Percentiles rank a stretch among this genome's conserved stretches.
phyloP scores from a whole-genome alignment of 2,329 filamentous ascomycete species.

The Botrytis tulipae region DNA sequence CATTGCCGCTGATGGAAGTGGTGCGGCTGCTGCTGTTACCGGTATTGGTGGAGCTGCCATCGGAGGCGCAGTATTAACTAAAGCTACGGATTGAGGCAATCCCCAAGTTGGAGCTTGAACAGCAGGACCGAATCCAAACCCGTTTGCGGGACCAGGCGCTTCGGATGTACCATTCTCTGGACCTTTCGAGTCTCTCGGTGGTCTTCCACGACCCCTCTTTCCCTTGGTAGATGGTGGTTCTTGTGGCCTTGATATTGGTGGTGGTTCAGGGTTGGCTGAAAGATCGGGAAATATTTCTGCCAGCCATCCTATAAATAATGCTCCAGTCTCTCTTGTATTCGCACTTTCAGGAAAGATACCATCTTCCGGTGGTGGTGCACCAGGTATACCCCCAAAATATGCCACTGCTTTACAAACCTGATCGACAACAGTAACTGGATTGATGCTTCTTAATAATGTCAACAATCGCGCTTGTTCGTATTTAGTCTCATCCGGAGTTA shows the following conservation, averaged over 20 bases:
- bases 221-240: constrained; percentile 3
- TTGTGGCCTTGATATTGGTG: constrained; percentile 22
- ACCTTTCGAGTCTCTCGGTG: constrained; percentile 27
- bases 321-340: constrained; percentile 55
- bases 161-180: constrained; percentile 25
- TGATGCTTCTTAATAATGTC: constrained; percentile 54
- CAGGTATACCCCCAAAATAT: constrained; percentile 62
- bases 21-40: background rate
- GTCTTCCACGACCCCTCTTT: constrained; percentile 35
- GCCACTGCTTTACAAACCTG: constrained; percentile 61
- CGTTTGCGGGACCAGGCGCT: constrained; percentile 36
- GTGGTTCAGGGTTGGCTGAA: constrained; percentile 26
- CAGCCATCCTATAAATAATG: constrained; percentile 60
- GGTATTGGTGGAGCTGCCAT: constrained; percentile 24
- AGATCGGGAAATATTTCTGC: constrained; percentile 58
- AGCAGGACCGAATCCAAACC: constrained; percentile 36
- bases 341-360: constrained; percentile 56
- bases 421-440: constrained; percentile 57
- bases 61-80: constrained; percentile 32
- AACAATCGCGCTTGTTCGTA: constrained; percentile 59
- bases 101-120: constrained; percentile 36
- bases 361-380: constrained; percentile 50
- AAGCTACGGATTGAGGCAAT: constrained; percentile 33
- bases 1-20: constrained; percentile 3
- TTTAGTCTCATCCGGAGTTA: constrained; percentile 52